A percentile compares a stretch with the other conserved stretches of the same genome.
Conservation (phyloP, 495 filamentous ascomycete genomes). For the Daldinia childiae region DNA sequence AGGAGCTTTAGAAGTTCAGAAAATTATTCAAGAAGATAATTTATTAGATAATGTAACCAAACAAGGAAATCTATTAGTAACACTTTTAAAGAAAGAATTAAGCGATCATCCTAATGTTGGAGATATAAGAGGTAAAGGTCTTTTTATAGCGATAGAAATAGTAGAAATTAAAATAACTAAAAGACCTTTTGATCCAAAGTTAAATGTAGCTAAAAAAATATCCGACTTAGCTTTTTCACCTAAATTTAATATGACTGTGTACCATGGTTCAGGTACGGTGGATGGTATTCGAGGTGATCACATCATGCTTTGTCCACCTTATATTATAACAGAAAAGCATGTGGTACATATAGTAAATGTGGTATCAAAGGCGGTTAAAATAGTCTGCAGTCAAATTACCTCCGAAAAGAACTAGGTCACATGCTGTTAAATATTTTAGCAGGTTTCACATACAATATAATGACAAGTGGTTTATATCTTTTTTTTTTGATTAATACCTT, state of each 20-base stretch:
- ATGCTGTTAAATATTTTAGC: conserved; percentile 13
- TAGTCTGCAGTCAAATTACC: conserved; percentile 1
- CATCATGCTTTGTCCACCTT: conserved; percentile 3
- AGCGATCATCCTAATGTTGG: conserved; percentile 7
- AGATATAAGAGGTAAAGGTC: conserved; percentile 1
- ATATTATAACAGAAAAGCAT: conserved; percentile 4
- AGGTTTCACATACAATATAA: conserved; percentile 13
- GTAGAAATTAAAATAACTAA: conserved; percentile 1
- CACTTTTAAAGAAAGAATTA: conserved; percentile 1
- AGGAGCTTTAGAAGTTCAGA: conserved; percentile 9
- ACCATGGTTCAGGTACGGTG: neutral
- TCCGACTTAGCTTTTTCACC: neutral
- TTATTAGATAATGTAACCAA: conserved; percentile 11
- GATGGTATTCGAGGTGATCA: neutral
- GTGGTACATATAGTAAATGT: neutral
- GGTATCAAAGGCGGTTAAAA: conserved; percentile 5
- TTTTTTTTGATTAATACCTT: conserved; percentile 9
- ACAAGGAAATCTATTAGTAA: conserved; percentile 7
- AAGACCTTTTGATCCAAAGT: conserved; percentile 3
- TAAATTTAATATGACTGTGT: conserved; percentile 4
- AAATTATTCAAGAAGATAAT: conserved; percentile 9
- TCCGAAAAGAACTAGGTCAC: too few relatives aligned
- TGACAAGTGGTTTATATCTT: conserved; percentile 29
- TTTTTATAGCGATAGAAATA: conserved; percentile 3
- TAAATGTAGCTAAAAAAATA: conserved; percentile 7